Evolutionary conservation across 1,284 basidiomycete genomes (phyloP).

Genomic region (Pascua guehoae): DNA sequence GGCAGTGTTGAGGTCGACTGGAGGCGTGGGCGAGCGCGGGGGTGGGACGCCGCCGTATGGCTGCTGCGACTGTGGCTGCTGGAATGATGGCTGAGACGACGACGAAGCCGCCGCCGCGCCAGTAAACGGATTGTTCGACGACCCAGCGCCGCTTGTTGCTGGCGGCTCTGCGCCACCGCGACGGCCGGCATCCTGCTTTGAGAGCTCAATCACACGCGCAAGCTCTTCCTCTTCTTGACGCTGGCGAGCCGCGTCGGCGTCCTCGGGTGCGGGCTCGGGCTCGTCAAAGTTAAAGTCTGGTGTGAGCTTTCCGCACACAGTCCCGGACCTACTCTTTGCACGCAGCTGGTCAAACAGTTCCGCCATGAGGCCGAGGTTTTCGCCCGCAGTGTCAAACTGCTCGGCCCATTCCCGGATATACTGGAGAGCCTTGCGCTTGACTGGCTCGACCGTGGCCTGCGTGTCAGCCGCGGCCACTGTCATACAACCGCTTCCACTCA

Average conservation of each 20-base stretch:
- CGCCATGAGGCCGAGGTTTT: slow-evolving; percentile 84
- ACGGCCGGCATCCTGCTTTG: slow-evolving; percentile 81
- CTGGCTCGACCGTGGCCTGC: slow-evolving; percentile 83
- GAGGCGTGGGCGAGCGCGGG: slow-evolving; percentile 30
- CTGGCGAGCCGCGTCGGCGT: slow-evolving; percentile 66
- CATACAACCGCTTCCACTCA: slow-evolving; percentile 47
- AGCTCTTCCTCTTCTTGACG: slow-evolving; percentile 84
- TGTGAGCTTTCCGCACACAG: neutral
- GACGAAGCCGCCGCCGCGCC: slow-evolving; percentile 21
- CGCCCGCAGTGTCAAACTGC: slow-evolving; percentile 66
- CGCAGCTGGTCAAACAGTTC: slow-evolving; percentile 81
- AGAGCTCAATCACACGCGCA: slow-evolving; percentile 81
- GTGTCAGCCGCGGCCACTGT: neutral
- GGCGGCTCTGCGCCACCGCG: neutral
- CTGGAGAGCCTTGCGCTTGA: slow-evolving; percentile 68
- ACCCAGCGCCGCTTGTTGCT: slow-evolving; percentile 4
- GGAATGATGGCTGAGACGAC: slow-evolving; percentile 8
- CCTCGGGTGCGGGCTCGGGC: slow-evolving; percentile 55
- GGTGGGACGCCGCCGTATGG: slow-evolving; percentile 12
- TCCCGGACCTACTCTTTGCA: slow-evolving; percentile 63
- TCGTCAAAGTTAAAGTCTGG: slow-evolving; percentile 57
- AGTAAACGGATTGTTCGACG: slow-evolving; percentile 5
- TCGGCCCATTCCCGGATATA: slow-evolving; percentile 80
- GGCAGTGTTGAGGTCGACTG: slow-evolving; percentile 52
- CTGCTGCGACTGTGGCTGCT: slow-evolving; percentile 18